Base-by-base conservation (phyloP, 2,329 filamentous ascomycete species). In the Sporothrix luriei region DNA sequence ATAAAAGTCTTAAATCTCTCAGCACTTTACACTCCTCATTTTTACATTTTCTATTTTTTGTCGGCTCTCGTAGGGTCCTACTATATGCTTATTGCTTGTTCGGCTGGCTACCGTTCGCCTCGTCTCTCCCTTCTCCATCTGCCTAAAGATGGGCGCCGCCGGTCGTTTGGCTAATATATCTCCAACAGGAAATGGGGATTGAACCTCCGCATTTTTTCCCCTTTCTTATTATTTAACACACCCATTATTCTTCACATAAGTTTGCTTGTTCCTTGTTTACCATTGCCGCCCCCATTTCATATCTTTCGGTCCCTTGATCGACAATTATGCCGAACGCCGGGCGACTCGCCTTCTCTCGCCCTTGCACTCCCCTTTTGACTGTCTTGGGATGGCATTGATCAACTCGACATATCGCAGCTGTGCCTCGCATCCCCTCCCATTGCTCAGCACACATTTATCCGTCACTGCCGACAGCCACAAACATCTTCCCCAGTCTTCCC, bases 161-260 rank as follows among this genome's bases (percentile, higher is more conserved):
- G n/a, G 38, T 62, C 21, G 57, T 62, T 61, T 69, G 68, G 68
- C n/a, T 67, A 67, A 70, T 70, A 61, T 62, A 70, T 67, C 68
- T 70, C 62, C 62, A 70, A 70, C 68, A 40, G 68, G 62, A 55
- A 67, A 70, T 38, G 59, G 68, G 52, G 5, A 7, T 52, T 51
- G 19, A 26, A 16, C 43, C 68, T 66, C 68, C 68, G 68, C n/a
- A 10, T 10, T 33, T 26, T n/a, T 26, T n/a, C n/a, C 11, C 2
- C 14, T 54, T n/a, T 55, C 29, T 14, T 26, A 61, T 11, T 10
- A 19, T 33, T 33, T 33, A 6, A 33, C 19, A 14, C 33, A 2
- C 49, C 26, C n/a, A 38, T 40, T 40, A 7, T n/a, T 52, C 9
- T 52, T 66, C 13, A 2, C 13, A 26, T 40, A 4, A 33, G 5